Conservation (phyloP, 768 basidiomycete genomes). For the Crassisporium funariophilum region DNA sequence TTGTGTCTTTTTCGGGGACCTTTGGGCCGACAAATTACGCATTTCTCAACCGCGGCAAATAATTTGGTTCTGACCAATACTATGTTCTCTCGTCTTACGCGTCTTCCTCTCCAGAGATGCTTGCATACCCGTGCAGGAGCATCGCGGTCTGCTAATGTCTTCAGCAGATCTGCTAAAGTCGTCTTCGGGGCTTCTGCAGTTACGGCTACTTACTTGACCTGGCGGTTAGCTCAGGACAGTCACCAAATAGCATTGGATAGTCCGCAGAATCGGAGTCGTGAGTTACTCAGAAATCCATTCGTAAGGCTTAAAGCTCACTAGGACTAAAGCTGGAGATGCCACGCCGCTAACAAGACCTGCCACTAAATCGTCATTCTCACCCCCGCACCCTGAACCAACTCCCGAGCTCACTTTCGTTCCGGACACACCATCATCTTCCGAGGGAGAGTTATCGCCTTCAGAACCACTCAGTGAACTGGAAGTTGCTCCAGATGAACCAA, state of each 20-base stretch:
- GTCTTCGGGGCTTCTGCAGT: slow-evolving; percentile 48
- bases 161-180: slow-evolving; percentile 28
- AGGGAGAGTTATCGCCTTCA: slow-evolving; percentile 8
- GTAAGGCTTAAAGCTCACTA: slow-evolving; percentile 1
- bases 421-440: slow-evolving; percentile 15
- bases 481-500: background rate
- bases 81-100: slow-evolving; percentile 60
- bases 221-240: slow-evolving; percentile 43
- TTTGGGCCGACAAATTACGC: slow-evolving; percentile 4
- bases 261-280: slow-evolving; percentile 21
- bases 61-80: slow-evolving; percentile 13
- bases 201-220: slow-evolving; percentile 49
- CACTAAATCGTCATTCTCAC: slow-evolving; percentile 7
- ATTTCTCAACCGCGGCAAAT: slow-evolving; percentile 13
- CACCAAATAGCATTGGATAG: slow-evolving; percentile 53
- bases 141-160: slow-evolving; percentile 12
- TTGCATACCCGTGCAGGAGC: slow-evolving; percentile 45
- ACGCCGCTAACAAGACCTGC: slow-evolving; percentile 9
- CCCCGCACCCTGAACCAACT: slow-evolving; percentile 1
- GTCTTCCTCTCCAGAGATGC: slow-evolving; percentile 53
- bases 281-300: slow-evolving; percentile 12
- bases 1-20: slow-evolving; percentile 13
- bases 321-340: slow-evolving; percentile 7
- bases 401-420: slow-evolving; percentile 17
- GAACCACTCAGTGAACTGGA: slow-evolving; percentile 11